Conservation (phyloP, 306 rosid species). For the Argentina anserina region DNA sequence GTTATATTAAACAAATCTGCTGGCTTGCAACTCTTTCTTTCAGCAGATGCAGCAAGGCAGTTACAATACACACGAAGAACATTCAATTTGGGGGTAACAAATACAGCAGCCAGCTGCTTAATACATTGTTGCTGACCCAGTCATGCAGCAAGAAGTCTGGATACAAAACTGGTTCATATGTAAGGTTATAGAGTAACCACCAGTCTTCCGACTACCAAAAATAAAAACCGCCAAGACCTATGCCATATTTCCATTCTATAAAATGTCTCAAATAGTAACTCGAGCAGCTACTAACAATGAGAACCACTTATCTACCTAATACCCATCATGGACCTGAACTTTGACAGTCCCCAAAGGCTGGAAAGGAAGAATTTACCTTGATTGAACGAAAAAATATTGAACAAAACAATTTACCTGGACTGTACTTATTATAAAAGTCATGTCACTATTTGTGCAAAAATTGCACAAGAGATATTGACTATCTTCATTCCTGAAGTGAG, state of each 20-base stretch:
- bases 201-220: too few relatives aligned
- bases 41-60: neutral
- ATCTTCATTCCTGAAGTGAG: constrained; percentile 30
- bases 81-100: neutral
- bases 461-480: constrained; percentile 31
- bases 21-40: neutral
- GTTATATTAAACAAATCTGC: neutral
- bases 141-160: neutral
- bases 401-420: constrained; percentile 16
- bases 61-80: neutral
- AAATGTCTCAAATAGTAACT: neutral
- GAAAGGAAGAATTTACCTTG: neutral
- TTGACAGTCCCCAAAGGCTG: neutral
- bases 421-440: constrained; percentile 29
- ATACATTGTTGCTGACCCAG: neutral
- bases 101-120: neutral
- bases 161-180: neutral
- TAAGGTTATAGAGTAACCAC: too few relatives aligned
- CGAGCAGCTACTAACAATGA: neutral
- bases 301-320: neutral
- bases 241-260: neutral
- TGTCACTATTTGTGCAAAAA: constrained; percentile 28
- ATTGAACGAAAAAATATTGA: neutral
- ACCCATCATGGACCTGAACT: neutral
- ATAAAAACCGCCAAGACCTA: too few relatives aligned